Conservation (phyloP, 2,329 filamentous ascomycete genomes). For the Phaeoacremonium minimum region DNA sequence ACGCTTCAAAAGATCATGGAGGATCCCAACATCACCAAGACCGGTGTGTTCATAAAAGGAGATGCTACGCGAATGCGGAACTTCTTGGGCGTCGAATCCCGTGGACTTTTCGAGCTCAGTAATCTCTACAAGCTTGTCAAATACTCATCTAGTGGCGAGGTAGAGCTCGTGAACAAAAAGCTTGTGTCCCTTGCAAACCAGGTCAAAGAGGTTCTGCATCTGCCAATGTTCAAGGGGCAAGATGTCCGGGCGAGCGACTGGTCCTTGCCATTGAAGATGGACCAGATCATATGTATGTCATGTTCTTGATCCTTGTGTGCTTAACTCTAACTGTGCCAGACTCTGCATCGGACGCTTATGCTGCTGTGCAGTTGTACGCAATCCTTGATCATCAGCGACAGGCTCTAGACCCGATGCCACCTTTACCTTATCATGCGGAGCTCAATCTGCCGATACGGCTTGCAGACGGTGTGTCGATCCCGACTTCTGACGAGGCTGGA, state of each 20-base stretch:
- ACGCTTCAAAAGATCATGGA: constrained; percentile 70
- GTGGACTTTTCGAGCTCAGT: constrained; percentile 74
- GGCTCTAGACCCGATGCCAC: constrained; percentile 64
- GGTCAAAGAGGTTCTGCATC: constrained; percentile 63
- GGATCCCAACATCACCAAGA: constrained; percentile 64
- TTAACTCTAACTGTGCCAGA: constrained; percentile 40
- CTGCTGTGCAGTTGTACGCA: constrained; percentile 68
- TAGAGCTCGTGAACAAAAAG: constrained; percentile 58
- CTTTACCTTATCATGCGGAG: constrained; percentile 66
- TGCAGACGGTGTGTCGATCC: constrained; percentile 33
- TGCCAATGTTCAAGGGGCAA: constrained; percentile 71
- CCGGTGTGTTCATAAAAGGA: constrained; percentile 70
- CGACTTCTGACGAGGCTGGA: constrained; percentile 20
- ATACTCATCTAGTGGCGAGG: constrained; percentile 48
- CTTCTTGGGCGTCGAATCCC: constrained; percentile 59
- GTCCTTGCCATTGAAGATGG: constrained; percentile 54
- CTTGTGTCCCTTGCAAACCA: constrained; percentile 65
- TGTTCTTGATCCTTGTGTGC: not conserved
- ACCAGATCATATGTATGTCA: constrained; percentile 67
- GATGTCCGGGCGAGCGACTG: constrained; percentile 72
- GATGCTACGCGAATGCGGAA: constrained; percentile 66
- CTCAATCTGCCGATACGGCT: constrained; percentile 58
- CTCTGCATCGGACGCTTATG: constrained; percentile 81
- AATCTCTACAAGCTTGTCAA: constrained; percentile 77
- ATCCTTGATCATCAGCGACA: constrained; percentile 65